Evolutionary conservation across 176 grass and related monocot species (phyloP), one percentile per base, ranked within the genome.

Genomic region (Avena sativa): DNA sequence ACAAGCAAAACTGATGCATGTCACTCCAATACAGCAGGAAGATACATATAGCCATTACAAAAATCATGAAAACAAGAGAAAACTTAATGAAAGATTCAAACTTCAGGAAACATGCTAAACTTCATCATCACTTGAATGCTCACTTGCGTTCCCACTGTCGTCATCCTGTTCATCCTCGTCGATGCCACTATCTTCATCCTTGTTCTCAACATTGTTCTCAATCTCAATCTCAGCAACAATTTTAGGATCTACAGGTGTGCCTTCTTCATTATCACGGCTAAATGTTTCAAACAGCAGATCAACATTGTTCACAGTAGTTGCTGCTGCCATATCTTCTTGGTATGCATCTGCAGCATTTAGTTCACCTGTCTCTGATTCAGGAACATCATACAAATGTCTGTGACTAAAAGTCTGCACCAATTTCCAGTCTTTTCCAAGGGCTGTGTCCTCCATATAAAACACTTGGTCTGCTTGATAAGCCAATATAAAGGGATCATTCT

Each of bases 111-210:
- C 20, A 62, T 62, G 60, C 60, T 62, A 62, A 62, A 25, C 60
- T 62, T 68, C 65, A 38, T 68, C 64, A 68, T 68, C 34, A 68
- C 65, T 38, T 68, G 65, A 68, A 36, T 68, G 65, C 30, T 38
- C 65, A 32, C 60, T 62, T 62, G 3, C 23, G 60, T 68, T 68
- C 6, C 32, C 65, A 68, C 65, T 4, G 15, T 17, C 65, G 2
- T 68, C 65, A 17, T 68, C 65, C 6, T 36, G 30, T 68, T 17
- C 65, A 5, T 66, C 62, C 11, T 66, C 25, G 25, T 66, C 62
- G 12, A 26, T 66, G 26, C 12, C 25, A 66, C 62, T 30, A 66
- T 66, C 62, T 66, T 66, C 62, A 66, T 6, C 62, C 30, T 14
- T 14, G 12, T 32, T 66, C 4, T 32, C 5, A 12, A 1, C 26